Percentiles rank a stretch among this genome's conserved stretches.
Conservation (phyloP, 371 early-diverging fungal genomes). For the Mortierella sp. region DNA sequence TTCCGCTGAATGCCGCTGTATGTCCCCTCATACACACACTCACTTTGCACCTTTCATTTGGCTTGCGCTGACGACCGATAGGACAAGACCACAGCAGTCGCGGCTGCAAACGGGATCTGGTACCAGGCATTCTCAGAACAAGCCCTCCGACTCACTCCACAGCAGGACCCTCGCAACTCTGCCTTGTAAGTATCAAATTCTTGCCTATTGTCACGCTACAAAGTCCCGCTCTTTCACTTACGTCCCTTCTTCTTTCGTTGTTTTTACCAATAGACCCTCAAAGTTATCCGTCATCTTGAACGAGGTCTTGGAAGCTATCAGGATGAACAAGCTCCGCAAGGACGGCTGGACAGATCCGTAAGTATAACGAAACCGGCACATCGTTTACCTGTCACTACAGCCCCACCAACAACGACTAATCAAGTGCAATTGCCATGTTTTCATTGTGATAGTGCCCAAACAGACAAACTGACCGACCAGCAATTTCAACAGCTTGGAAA, state of each 20-base stretch:
- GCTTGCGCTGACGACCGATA: background rate
- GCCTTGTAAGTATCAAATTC: conserved; percentile 15
- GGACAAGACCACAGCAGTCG: conserved; percentile 10
- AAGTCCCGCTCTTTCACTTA: background rate
- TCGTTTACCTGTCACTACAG: background rate
- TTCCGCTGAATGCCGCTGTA: too few relatives aligned
- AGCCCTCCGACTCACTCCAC: conserved; percentile 40
- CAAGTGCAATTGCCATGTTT: background rate
- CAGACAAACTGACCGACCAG: conserved; percentile 38
- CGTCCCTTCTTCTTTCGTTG: background rate
- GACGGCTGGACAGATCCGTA: conserved; percentile 55
- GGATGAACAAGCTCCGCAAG: conserved; percentile 37
- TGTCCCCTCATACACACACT: background rate
- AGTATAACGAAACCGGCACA: background rate
- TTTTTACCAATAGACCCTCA: conserved; percentile 33
- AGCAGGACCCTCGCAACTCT: conserved; percentile 40
- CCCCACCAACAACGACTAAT: background rate
- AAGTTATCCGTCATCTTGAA: conserved; percentile 48
- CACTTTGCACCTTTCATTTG: background rate
- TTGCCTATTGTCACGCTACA: background rate
- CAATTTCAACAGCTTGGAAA: conserved; percentile 53
- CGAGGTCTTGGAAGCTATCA: conserved; percentile 41
- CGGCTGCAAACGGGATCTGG: conserved; percentile 32
- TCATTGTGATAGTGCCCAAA: conserved; percentile 11
- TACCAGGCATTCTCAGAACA: conserved; percentile 49